A percentile compares a stretch with the other conserved stretches of the same genome.
These are phyloP conservation scores for Neoascochyta sp. DNA, from an alignment of 2,329 filamentous ascomycete genomes.

Conservation along the genomic window DNA sequence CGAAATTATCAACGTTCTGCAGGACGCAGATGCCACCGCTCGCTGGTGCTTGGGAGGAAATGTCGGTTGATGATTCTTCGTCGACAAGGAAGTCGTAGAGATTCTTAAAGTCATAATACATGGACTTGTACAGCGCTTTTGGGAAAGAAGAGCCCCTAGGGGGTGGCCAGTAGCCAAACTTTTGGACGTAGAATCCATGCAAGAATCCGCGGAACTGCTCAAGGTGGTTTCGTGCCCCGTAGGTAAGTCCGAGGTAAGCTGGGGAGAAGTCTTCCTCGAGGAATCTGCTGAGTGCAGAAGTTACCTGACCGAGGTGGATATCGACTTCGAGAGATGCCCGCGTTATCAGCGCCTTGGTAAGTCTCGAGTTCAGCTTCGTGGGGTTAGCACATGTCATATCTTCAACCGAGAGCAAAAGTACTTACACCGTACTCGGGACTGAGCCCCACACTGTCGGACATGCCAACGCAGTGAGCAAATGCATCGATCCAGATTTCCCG, in stretches of 20 bases:
- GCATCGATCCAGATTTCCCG: slow-evolving; percentile 67
- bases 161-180: slow-evolving; percentile 71
- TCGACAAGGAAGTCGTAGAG: slow-evolving; percentile 72
- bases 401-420: too few relatives aligned
- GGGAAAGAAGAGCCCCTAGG: slow-evolving; percentile 52
- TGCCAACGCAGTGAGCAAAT: slow-evolving; percentile 74
- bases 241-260: slow-evolving; percentile 60
- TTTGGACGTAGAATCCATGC: slow-evolving; percentile 61
- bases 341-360: slow-evolving; percentile 63
- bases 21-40: slow-evolving; percentile 67
- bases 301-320: slow-evolving; percentile 56
- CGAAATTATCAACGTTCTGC: slow-evolving; percentile 65
- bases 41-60: slow-evolving; percentile 52
- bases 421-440: slow-evolving; percentile 61
- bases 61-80: slow-evolving; percentile 48
- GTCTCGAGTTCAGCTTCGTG: slow-evolving; percentile 40
- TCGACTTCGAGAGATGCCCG: slow-evolving; percentile 64
- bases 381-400: background rate
- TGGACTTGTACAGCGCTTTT: slow-evolving; percentile 55
- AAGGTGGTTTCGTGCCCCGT: slow-evolving; percentile 61
- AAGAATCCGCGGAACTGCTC: slow-evolving; percentile 70
- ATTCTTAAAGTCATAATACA: slow-evolving; percentile 67
- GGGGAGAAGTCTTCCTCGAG: slow-evolving; percentile 68
- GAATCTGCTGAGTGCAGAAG: slow-evolving; percentile 60
- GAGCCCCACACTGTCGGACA: slow-evolving; percentile 59